These are phyloP conservation scores for Colletotrichum orbiculare DNA, from an alignment of 2,329 filamentous ascomycete species.

Conservation along the genomic window DNA sequence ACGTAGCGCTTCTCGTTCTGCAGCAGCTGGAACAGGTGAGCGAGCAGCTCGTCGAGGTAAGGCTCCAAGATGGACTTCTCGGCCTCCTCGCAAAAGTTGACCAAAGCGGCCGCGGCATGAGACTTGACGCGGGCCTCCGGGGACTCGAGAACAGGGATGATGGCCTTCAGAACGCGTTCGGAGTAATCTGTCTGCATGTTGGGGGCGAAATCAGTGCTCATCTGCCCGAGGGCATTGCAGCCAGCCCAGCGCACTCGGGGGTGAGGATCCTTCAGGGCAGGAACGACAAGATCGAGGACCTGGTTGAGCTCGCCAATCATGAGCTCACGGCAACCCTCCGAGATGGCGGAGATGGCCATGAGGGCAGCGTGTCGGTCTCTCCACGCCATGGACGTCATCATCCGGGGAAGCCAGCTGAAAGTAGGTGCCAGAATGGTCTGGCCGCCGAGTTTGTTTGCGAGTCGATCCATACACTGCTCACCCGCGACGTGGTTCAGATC, in stretches of 20 bases:
- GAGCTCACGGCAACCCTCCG: constrained; percentile 93
- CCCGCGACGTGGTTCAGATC: constrained; percentile 97
- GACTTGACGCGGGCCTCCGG: constrained; percentile 94
- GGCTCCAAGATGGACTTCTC: constrained; percentile 92
- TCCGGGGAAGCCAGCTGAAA: constrained; percentile 95
- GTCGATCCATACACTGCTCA: constrained; percentile 97
- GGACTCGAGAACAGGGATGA: constrained; percentile 91
- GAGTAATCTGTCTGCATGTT: constrained; percentile 99
- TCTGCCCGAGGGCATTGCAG: constrained; percentile 98
- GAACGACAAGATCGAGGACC: constrained; percentile 93
- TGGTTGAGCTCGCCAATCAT: constrained; percentile 97
- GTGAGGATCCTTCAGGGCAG: constrained; percentile 88
- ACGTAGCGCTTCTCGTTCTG: constrained; percentile 95
- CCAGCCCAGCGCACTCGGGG: constrained; percentile 96
- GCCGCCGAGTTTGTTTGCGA: constrained; percentile 98
- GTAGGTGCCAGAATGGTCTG: constrained; percentile 91
- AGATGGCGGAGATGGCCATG: constrained; percentile 99
- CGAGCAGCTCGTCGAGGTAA: constrained; percentile 89
- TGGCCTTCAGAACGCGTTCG: constrained; percentile 84
- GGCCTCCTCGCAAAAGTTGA: constrained; percentile 99
- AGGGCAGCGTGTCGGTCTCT: constrained; percentile 94
- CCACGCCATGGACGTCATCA: constrained; percentile 97
- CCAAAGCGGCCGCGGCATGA: constrained; percentile 94
- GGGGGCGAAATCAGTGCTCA: constrained; percentile 99
- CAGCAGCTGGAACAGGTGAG: constrained; percentile 85